Evolutionary conservation across 2,329 filamentous ascomycete species (phyloP).

Genomic region (Aureobasidium sp.): DNA sequence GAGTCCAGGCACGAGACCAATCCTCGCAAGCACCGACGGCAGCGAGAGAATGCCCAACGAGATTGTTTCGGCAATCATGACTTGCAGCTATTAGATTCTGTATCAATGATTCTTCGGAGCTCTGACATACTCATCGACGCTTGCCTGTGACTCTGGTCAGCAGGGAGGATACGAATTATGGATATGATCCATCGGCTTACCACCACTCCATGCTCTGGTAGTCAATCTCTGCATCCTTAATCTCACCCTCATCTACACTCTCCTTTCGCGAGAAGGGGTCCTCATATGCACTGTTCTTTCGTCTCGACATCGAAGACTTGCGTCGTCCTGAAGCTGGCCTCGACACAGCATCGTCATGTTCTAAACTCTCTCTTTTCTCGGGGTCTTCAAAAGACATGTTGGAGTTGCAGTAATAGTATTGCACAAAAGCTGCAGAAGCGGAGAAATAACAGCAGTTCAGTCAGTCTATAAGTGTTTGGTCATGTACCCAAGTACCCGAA

Average conservation of each 20-base stretch:
- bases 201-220: conserved; percentile 45
- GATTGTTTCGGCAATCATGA: conserved; percentile 52
- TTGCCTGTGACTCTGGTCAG: conserved; percentile 26
- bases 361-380: neutral
- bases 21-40: conserved; percentile 42
- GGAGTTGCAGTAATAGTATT: neutral
- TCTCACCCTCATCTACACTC: neutral
- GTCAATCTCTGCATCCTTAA: conserved; percentile 30
- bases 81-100: conserved; percentile 13
- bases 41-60: conserved; percentile 49
- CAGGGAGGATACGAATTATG: too few species aligned
- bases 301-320: conserved; percentile 1
- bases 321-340: neutral
- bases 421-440: neutral
- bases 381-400: neutral
- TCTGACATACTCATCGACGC: conserved; percentile 30
- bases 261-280: neutral
- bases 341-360: neutral
- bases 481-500: neutral
- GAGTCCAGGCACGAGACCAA: conserved; percentile 47
- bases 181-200: conserved; percentile 14
- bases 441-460: neutral
- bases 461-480: neutral
- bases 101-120: neutral
- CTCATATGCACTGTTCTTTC: conserved; percentile 6